Conservation (phyloP, 106 monocot genomes). For the Allium fistulosum region DNA sequence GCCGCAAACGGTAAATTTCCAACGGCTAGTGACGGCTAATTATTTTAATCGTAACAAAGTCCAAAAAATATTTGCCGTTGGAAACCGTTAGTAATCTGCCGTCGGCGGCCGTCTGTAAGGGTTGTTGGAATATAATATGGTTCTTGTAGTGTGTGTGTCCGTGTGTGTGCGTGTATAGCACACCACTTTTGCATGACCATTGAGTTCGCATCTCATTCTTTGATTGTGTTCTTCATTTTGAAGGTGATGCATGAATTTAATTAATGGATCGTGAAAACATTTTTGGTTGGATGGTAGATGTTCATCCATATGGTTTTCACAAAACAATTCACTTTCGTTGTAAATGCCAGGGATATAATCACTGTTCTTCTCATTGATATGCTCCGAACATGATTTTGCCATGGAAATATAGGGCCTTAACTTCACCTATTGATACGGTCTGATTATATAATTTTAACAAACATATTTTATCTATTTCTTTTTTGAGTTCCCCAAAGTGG, state of each 20-base stretch:
- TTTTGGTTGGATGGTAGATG: conserved; percentile 2
- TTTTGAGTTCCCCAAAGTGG: too few species aligned
- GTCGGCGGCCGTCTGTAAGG: too few species aligned
- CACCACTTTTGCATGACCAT: neutral
- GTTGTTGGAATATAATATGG: too few species aligned
- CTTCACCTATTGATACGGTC: neutral
- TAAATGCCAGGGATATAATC: neutral
- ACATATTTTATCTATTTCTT: too few species aligned
- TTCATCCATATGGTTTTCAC: neutral
- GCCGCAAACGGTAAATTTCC: too few species aligned
- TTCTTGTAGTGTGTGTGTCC: too few species aligned
- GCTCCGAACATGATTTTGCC: neutral
- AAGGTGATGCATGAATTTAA: neutral
- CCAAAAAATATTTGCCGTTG: too few species aligned
- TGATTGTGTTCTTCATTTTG: neutral
- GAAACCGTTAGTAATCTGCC: too few species aligned
- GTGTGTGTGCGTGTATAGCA: neutral
- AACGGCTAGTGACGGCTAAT: too few species aligned
- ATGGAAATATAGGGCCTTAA: neutral
- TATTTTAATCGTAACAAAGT: too few species aligned
- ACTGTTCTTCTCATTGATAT: neutral
- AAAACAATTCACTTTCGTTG: neutral
- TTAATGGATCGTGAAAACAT: neutral
- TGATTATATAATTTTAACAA: too few species aligned
- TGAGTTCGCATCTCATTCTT: neutral